Evolutionary conservation across 2,329 filamentous ascomycete species (phyloP).

Genomic region (Xylariaceae sp.): DNA sequence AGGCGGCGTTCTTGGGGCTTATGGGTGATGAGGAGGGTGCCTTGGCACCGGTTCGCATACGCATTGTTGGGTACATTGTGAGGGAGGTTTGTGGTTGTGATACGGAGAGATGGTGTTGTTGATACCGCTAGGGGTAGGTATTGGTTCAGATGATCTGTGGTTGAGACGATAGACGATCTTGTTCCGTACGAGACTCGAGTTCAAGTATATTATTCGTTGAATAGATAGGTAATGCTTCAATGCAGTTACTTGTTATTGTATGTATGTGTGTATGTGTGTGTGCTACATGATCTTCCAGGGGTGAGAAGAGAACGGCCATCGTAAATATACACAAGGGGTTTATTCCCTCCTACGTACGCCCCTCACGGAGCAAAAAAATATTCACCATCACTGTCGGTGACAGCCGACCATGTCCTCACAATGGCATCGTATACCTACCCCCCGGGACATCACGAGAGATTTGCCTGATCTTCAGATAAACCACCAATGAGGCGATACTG

Average conservation of each 20-base stretch:
- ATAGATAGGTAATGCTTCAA: too few species aligned
- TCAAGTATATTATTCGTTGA: too few species aligned
- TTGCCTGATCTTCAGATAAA: neutral
- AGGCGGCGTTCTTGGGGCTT: constrained; percentile 19
- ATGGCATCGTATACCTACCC: too few species aligned
- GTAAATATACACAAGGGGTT: constrained; percentile 6
- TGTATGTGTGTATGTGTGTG: too few species aligned
- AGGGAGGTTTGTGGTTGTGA: neutral
- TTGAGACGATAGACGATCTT: neutral
- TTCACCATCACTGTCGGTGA: neutral
- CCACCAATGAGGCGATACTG: neutral
- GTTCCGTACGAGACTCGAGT: neutral
- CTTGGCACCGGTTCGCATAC: constrained; percentile 23
- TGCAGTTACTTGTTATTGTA: too few species aligned
- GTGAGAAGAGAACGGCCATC: constrained; percentile 3
- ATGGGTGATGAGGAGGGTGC: constrained; percentile 4
- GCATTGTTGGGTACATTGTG: constrained; percentile 17
- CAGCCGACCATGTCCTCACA: neutral
- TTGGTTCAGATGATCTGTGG: too few species aligned
- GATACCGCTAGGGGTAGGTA: neutral
- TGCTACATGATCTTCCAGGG: constrained; percentile 1
- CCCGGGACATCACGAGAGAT: neutral
- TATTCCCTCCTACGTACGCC: neutral
- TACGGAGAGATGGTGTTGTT: neutral
- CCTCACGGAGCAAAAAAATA: neutral